Evolutionary conservation across 345 rosid genomes (phyloP).

Genomic region (Citrus australasica): DNA sequence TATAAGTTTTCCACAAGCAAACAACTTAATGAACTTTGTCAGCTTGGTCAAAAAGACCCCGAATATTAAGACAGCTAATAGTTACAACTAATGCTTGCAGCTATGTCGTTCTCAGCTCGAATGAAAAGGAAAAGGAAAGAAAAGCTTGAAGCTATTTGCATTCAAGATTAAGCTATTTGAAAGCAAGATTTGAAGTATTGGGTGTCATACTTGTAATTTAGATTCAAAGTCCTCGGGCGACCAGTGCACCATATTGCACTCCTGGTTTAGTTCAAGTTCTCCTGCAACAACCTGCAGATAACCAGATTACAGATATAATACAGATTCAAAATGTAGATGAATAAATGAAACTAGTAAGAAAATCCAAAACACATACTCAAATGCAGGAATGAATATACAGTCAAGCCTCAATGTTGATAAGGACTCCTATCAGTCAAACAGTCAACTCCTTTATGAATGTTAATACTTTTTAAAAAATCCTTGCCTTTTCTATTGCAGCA

Average conservation of each 20-base stretch:
- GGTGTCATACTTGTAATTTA: constrained; percentile 68
- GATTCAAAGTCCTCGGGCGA: constrained; percentile 97
- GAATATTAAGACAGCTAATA: neutral
- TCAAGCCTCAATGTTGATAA: neutral
- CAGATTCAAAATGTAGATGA: neutral
- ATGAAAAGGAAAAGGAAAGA: neutral
- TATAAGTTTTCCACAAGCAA: neutral
- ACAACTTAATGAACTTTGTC: neutral
- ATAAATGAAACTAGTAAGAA: neutral
- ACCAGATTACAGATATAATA: constrained; percentile 7
- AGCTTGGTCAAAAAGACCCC: neutral
- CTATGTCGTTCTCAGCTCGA: neutral
- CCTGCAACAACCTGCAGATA: constrained; percentile 89
- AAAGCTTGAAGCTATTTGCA: neutral
- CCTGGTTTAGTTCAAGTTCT: constrained; percentile 89
- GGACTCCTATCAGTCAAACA: too few relatives aligned
- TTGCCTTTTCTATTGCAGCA: too few relatives aligned
- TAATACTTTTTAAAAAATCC: too few relatives aligned
- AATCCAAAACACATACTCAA: neutral
- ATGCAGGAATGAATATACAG: neutral
- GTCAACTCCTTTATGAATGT: too few relatives aligned
- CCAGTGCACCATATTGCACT: constrained; percentile 87
- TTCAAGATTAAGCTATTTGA: neutral
- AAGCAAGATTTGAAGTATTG: neutral
- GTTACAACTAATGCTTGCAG: neutral